phyloP scores from a whole-genome alignment of 345 rosid species.

The Aegle marmelos region DNA sequence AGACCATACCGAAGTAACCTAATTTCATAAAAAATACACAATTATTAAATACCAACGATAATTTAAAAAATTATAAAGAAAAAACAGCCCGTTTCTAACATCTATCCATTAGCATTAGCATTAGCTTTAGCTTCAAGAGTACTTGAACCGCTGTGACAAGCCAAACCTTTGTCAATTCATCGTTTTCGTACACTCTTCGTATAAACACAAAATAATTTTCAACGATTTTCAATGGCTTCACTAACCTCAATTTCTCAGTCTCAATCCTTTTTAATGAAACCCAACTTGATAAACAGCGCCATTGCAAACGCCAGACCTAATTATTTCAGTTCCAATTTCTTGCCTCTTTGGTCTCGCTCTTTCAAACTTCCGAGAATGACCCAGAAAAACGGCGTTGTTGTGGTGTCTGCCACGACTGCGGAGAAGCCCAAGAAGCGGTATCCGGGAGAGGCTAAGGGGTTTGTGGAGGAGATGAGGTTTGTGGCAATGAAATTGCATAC shows the following conservation, averaged over 20 bases:
- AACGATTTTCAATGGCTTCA: conserved; percentile 54
- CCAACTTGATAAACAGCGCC: conserved; percentile 25
- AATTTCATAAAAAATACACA: neutral
- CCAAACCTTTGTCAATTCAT: neutral
- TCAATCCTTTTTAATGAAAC: conserved; percentile 34
- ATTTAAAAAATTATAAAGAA: neutral
- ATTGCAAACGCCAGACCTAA: conserved; percentile 10
- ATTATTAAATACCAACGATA: neutral
- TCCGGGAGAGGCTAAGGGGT: conserved; percentile 89
- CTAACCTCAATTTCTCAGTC: conserved; percentile 48
- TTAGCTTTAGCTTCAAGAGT: conserved; percentile 32
- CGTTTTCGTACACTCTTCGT: conserved; percentile 29
- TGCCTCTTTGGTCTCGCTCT: conserved; percentile 7
- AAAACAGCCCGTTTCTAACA: neutral
- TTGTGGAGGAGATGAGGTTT: conserved; percentile 99
- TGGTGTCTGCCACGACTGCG: conserved; percentile 53
- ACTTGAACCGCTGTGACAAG: conserved; percentile 29
- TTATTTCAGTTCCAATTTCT: conserved; percentile 30
- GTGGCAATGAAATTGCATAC: conserved; percentile 94
- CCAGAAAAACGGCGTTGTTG: conserved; percentile 25
- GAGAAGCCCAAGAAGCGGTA: conserved; percentile 75
- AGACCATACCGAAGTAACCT: neutral
- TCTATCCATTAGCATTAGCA: conserved; percentile 11
- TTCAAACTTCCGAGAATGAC: conserved; percentile 32
- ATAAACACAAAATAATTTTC: neutral